Base-by-base conservation (phyloP, 345 rosid species). In the Raphanus sativus region DNA sequence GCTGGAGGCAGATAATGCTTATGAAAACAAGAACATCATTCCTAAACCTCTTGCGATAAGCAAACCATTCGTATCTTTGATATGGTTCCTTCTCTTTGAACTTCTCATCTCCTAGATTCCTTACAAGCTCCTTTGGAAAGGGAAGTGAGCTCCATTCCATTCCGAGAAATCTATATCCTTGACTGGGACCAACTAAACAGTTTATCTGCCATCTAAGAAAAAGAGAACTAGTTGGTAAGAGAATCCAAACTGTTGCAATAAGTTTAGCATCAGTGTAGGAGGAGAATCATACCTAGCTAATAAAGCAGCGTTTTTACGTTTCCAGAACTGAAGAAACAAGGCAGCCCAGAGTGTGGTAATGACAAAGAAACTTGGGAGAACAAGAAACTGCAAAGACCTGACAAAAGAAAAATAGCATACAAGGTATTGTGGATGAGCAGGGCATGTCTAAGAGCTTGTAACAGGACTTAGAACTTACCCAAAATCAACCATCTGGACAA, bases 301-400 rank as follows among this genome's bases (percentile, higher is more conserved):
- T 70, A 94, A 85, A 54, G 97, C 90, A 4, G 89, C 74, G 29
- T 92, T 94, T 84, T 90, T 92, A 72, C 97, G 93, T 81, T 92
- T 94, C 98, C 98, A 92, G 78, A 90, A 94, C 85, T 94, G 97
- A 82, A 92, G 89, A 87, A 94, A 89, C 84, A 92, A 77, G 70
- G 88, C 91, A 13, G 93, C 90, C 98, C 97, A 91, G 68, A 94
- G 77, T 59, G 82, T 84, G 82, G 85, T 78, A 79, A 83, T 77
- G 26, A 87, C 67, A 74, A 94, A 90, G 91, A 90, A 92, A 29
- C 81, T 42, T 4, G 97, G 98, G 61, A 90, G 94, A 63, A 83
- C 89, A 75, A 89, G 82, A 33, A 84, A 83, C 81, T 94, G 89
- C 87, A 92, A 75, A 12, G 95, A 80, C 74, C 97, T 92, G 89